Evolutionary conservation across 1,139 yeast genomes (phyloP), one percentile per base, ranked within the genome.

Genomic region (Schizosaccharomyces versatilis): DNA sequence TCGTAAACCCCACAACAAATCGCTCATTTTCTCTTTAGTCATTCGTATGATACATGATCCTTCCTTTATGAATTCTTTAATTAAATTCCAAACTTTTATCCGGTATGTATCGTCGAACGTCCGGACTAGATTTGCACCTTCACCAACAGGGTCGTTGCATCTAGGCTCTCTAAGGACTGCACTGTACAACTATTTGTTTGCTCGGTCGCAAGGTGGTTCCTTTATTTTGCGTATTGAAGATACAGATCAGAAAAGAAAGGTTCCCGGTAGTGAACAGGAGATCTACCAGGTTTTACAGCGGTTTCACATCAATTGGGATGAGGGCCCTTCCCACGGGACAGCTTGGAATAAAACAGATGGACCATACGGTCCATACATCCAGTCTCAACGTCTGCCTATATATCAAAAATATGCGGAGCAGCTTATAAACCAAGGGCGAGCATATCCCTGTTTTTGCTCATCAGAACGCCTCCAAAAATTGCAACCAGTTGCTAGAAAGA

Each of bases 151-250:
- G 0, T 77, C 76, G 59, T 72, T 93, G 42, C 99, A 90, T 65
- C 67, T 93, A 57, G 99, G 99, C 0, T 86, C 97, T 0, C 67
- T 93, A 53, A 70, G 99, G 64, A 90, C 99, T 0, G 97, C 98
- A 0, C 67, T 90, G 38, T 93, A 85, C 68, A 93, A 90, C 66
- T 90, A 81, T 63, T 67, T 90, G 38, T 69, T 84, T 36, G 97
- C 98, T 0, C 78, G 73, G 61, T 75, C 76, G 57, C 84, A 95
- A 0, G 77, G 78, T 0, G 98, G 98, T 0, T 76, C 77, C 61
- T 93, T 90, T 62, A 61, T 93, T 3, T 67, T 90, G 19, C 73
- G 99, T 51, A 67, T 90, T 17, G 99, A 90, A 65, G 98, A 90
- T 62, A 90, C 99, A 0, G 99, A 90, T 66, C 39, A 64, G 62